Evolutionary conservation across 257 asterid genomes (phyloP).

Genomic region (Orobanche coerulescens): DNA sequence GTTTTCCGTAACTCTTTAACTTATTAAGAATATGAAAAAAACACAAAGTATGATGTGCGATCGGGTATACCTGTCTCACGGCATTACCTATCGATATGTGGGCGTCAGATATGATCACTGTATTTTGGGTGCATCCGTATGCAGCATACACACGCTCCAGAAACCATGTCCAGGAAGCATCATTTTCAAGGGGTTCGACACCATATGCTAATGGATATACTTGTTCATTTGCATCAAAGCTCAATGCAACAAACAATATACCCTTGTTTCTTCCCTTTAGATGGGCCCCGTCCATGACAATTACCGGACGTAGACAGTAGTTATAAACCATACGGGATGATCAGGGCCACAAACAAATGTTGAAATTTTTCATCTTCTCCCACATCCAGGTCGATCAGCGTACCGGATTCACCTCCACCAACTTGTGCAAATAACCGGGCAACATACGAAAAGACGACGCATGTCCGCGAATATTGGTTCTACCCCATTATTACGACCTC

Average conservation of each 20-base stretch:
- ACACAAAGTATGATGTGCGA: neutral
- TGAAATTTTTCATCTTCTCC: neutral
- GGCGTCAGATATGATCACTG: neutral
- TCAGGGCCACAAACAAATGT: neutral
- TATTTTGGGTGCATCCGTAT: neutral
- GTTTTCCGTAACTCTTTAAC: neutral
- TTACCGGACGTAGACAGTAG: neutral
- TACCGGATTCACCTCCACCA: neutral
- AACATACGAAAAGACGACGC: neutral
- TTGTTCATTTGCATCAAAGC: neutral
- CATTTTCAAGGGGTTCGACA: neutral
- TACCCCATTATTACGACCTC: no score
- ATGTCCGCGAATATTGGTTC: neutral
- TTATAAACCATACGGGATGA: no score
- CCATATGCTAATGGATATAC: neutral
- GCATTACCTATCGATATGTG: neutral
- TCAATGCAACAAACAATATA: neutral
- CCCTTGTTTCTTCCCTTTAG: neutral
- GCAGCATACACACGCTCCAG: neutral
- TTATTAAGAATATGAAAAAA: neutral
- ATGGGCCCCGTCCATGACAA: neutral
- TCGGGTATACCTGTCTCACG: neutral
- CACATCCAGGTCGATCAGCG: neutral
- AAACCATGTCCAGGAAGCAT: neutral
- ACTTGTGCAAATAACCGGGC: neutral